Percentiles rank a stretch among this genome's conserved stretches.
Evolutionary conservation across 2,329 filamentous ascomycete genomes (phyloP).

Genomic region (Clarireedia paspali): DNA sequence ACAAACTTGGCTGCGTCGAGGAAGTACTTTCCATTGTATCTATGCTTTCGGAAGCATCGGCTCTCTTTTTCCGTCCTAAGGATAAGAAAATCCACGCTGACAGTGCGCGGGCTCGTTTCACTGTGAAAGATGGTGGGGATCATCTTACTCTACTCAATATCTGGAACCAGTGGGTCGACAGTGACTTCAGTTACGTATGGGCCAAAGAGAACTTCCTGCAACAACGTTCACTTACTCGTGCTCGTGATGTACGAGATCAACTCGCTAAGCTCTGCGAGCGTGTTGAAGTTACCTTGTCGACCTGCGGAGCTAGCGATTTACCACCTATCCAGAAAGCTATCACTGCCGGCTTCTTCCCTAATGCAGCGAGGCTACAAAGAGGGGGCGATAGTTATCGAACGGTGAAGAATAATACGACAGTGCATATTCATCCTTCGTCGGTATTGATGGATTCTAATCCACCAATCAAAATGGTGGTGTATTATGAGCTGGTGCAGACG

Average conservation of each 20-base stretch:
- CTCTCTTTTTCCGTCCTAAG: conserved; percentile 89
- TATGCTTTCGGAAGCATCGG: conserved; percentile 82
- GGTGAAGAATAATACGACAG: conserved; percentile 80
- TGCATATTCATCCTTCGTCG: conserved; percentile 85
- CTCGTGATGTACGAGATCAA: conserved; percentile 87
- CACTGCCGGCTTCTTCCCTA: conserved; percentile 88
- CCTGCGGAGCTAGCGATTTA: conserved; percentile 62
- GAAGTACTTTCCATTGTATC: conserved; percentile 91
- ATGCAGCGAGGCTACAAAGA: conserved; percentile 75
- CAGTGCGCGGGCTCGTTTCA: conserved; percentile 81
- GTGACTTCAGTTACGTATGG: conserved; percentile 83
- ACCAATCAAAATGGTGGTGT: conserved; percentile 73
- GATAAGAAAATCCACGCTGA: conserved; percentile 97
- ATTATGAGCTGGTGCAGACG: conserved; percentile 75
- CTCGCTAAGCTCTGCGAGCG: conserved; percentile 87
- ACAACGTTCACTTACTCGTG: conserved; percentile 79
- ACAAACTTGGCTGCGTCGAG: conserved; percentile 86
- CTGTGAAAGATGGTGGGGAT: conserved; percentile 83
- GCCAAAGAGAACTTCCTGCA: conserved; percentile 89
- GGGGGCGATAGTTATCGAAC: conserved; percentile 85
- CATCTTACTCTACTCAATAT: conserved; percentile 84
- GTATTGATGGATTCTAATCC: conserved; percentile 74
- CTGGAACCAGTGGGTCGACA: conserved; percentile 92
- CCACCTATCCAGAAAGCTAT: conserved; percentile 80
- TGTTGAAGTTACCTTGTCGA: conserved; percentile 71